A percentile compares a stretch with the other conserved stretches of the same genome.
Evolutionary conservation across 2,329 filamentous ascomycete genomes (phyloP).

Genomic region (Ophiostoma sp.): DNA sequence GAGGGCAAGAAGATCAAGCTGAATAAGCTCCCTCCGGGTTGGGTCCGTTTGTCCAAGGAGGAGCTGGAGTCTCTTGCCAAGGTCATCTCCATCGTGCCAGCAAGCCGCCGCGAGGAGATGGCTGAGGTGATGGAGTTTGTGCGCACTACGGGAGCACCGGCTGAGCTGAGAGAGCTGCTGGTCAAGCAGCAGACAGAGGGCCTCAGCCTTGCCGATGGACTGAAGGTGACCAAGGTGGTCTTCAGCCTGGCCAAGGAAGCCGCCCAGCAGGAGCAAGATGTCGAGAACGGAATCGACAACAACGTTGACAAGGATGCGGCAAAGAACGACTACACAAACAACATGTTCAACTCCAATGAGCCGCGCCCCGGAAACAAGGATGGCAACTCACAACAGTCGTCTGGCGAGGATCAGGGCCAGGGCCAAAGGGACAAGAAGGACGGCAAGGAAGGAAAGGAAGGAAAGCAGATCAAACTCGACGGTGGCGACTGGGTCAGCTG

Average conservation of each 20-base stretch:
- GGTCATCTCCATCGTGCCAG: slow-evolving; percentile 58
- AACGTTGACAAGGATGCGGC: slow-evolving; percentile 18
- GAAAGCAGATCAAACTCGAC: slow-evolving; percentile 29
- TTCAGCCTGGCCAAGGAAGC: slow-evolving; percentile 49
- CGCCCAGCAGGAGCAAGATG: slow-evolving; percentile 29
- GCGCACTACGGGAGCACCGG: slow-evolving; percentile 63
- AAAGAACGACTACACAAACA: slow-evolving; percentile 16
- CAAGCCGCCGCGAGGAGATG: slow-evolving; percentile 55
- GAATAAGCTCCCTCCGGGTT: slow-evolving; percentile 31
- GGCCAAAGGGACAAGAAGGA: slow-evolving; percentile 31
- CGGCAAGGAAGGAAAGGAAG: slow-evolving; percentile 19
- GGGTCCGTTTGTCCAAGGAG: slow-evolving; percentile 43
- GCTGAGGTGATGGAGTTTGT: slow-evolving; percentile 57
- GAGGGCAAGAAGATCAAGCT: slow-evolving; percentile 14
- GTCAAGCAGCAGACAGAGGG: slow-evolving; percentile 52
- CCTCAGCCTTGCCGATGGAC: slow-evolving; percentile 44
- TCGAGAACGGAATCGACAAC: slow-evolving; percentile 5
- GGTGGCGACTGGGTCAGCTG: slow-evolving; percentile 50
- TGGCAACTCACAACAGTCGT: not conserved
- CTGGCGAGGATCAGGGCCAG: slow-evolving; percentile 25
- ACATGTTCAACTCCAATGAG: slow-evolving; percentile 13
- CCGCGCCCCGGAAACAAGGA: not conserved
- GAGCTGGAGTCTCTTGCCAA: slow-evolving; percentile 52
- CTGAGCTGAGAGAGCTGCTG: slow-evolving; percentile 57
- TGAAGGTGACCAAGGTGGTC: slow-evolving; percentile 55